Evolutionary conservation across 169 alveolate genomes (phyloP), one percentile per base, ranked within the genome.

Genomic region (Blepharisma undulans): DNA sequence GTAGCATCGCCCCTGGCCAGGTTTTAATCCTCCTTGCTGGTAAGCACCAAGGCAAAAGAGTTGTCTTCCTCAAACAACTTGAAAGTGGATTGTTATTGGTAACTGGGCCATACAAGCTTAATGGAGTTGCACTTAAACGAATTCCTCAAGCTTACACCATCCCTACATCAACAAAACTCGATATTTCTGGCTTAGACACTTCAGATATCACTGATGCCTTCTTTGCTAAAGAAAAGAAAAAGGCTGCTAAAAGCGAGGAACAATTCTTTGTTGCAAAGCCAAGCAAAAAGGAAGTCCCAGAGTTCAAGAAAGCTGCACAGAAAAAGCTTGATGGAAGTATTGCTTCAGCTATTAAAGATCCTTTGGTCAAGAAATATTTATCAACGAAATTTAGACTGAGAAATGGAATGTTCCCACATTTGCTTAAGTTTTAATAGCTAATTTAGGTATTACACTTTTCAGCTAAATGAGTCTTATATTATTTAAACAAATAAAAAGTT

Each of bases 1-100:
- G 89, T 22, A 81, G 81, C 32, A 59, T 84, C 34, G 16, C 74
- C 36, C 77, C 97, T 61, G 98, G 97, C 36, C 88, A 93, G 79
- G 97, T 96, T 33, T 92, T 95, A 77, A 92, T 96, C 82, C 84
- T 96, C 34, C 91, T 96, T 32, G 92, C 97, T 60, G 98, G 98
- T 71, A 94, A 96, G 93, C 95, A 95, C 94, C 90, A 95, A 94
- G 98, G 98, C 86, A 96, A 94, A 93, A 93, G 98, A 93, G 98
- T 96, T 36, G 97, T 96, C 27, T 96, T 92, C 96, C 91, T 96
- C 76, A 96, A 95, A 92, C 94, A 95, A 87, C 93, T 96, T 60
- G 87, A 94, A 85, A 90, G 95, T 74, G 98, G 98, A 48, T 87
- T 93, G 60, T 85, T 96, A 84, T 94, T 96, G 72, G 98, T 96